Conservation (phyloP, 2,329 filamentous ascomycete species). For the Fusarium heterosporum region DNA sequence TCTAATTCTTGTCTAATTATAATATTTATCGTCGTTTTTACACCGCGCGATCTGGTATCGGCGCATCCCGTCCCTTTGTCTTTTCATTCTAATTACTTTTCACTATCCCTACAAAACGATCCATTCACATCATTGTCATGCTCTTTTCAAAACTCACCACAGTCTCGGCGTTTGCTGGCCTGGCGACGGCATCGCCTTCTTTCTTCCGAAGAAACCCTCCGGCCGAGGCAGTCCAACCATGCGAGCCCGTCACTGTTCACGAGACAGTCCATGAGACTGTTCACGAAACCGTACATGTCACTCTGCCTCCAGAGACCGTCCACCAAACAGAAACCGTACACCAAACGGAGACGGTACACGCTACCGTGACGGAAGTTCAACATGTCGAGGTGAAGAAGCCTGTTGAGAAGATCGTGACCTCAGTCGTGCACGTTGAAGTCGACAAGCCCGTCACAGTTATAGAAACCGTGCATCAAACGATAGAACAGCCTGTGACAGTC, state of each 20-base stretch:
- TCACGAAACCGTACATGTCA: conserved; percentile 20
- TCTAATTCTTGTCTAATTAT: conserved; percentile 24
- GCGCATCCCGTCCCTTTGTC: conserved; percentile 1
- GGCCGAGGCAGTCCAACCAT: conserved; percentile 9
- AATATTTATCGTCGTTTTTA: conserved; percentile 16
- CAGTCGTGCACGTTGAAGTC: conserved; percentile 7
- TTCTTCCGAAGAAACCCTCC: conserved; percentile 27
- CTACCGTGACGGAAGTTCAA: neutral
- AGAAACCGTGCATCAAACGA: conserved; percentile 12
- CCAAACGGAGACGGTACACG: neutral
- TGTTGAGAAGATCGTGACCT: conserved; percentile 3
- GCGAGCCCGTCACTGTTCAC: conserved; percentile 21
- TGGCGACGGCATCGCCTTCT: conserved; percentile 26
- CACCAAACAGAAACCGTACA: conserved; percentile 21
- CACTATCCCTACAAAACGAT: neutral
- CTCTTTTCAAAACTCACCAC: conserved; percentile 21
- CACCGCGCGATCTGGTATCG: conserved; percentile 36
- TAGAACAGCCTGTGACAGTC: conserved; percentile 18
- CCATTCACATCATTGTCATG: conserved; percentile 1
- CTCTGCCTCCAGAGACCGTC: conserved; percentile 14
- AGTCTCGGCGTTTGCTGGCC: conserved; percentile 17
- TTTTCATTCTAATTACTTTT: conserved; percentile 1
- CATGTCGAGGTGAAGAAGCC: conserved; percentile 11
- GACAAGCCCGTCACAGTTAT: conserved; percentile 23
- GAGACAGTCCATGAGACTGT: conserved; percentile 4